phyloP scores from a whole-genome alignment of 352 stramenopile species.

The Globisporangium cylindrosporum region DNA sequence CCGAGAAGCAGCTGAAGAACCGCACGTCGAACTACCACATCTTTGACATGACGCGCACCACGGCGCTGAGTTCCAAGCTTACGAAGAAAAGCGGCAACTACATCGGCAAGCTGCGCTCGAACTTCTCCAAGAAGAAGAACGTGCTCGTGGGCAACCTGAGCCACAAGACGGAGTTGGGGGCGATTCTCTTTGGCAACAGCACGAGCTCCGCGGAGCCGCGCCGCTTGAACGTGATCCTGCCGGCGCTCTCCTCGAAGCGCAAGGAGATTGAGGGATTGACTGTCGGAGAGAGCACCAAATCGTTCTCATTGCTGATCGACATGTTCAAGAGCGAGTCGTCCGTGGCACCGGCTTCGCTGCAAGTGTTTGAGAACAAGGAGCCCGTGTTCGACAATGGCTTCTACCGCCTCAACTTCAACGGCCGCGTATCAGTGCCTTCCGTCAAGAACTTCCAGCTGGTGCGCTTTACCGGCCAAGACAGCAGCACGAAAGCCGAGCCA shows the following conservation, averaged over 20 bases:
- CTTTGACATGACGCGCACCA: constrained; percentile 81
- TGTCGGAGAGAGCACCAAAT: constrained; percentile 37
- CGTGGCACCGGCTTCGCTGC: constrained; percentile 20
- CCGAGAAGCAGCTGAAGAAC: constrained; percentile 66
- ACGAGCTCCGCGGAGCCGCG: constrained; percentile 51
- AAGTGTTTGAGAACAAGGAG: constrained; percentile 69
- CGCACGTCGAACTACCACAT: constrained; percentile 85
- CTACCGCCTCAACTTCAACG: constrained; percentile 82
- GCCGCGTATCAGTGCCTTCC: constrained; percentile 66
- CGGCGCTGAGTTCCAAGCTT: constrained; percentile 40
- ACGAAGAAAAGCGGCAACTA: constrained; percentile 90
- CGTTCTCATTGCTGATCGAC: constrained; percentile 58
- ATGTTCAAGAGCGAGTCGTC: constrained; percentile 29
- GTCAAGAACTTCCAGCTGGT: constrained; percentile 85
- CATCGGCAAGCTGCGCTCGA: constrained; percentile 81
- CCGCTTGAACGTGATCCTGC: constrained; percentile 42
- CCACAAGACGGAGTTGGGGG: constrained; percentile 72
- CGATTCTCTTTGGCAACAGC: constrained; percentile 57
- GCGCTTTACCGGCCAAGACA: constrained; percentile 9
- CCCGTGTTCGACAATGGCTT: constrained; percentile 75
- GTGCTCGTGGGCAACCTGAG: constrained; percentile 67
- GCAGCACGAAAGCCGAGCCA: background rate
- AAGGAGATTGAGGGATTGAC: constrained; percentile 50
- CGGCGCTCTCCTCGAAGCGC: constrained; percentile 39
- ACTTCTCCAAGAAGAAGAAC: constrained; percentile 73